phyloP scores from a whole-genome alignment of 1,284 basidiomycete genomes.

The Irpex sp. region DNA sequence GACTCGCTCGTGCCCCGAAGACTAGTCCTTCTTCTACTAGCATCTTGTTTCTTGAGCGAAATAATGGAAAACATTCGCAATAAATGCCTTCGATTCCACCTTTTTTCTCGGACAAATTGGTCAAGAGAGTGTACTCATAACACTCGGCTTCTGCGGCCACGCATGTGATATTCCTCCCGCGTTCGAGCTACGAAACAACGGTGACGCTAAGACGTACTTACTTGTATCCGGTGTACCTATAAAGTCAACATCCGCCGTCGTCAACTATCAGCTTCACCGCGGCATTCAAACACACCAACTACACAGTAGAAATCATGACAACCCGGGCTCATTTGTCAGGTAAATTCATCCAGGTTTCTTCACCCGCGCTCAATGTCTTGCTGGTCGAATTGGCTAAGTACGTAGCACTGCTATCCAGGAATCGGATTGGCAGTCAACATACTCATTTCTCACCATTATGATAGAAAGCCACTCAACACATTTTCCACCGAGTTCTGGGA shows the following conservation, averaged over 20 bases:
- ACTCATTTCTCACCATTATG: neutral
- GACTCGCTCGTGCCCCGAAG: too few relatives aligned
- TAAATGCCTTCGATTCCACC: too few relatives aligned
- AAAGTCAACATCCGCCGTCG: neutral
- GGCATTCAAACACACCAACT: neutral
- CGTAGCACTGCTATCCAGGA: conserved; percentile 11
- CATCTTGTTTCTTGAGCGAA: neutral
- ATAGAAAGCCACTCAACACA: conserved; percentile 73
- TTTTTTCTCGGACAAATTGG: too few relatives aligned
- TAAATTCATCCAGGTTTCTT: conserved; percentile 51
- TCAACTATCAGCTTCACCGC: neutral
- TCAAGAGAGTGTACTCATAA: too few relatives aligned
- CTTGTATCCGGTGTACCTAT: neutral
- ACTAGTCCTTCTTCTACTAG: neutral
- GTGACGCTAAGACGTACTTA: too few relatives aligned
- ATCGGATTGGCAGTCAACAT: neutral
- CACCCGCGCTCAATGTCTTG: conserved; percentile 48
- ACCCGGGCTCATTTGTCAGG: conserved; percentile 23
- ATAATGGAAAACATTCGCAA: too few relatives aligned
- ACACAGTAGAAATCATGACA: conserved; percentile 1
- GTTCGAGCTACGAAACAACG: too few relatives aligned
- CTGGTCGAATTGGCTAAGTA: conserved; percentile 55
- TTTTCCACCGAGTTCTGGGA: conserved; percentile 74
- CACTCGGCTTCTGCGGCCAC: neutral
- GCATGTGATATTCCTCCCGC: neutral